Percentiles rank a stretch among this genome's conserved stretches.
phyloP scores from a whole-genome alignment of 1,284 basidiomycete species.

The Coniferiporia weirii region DNA sequence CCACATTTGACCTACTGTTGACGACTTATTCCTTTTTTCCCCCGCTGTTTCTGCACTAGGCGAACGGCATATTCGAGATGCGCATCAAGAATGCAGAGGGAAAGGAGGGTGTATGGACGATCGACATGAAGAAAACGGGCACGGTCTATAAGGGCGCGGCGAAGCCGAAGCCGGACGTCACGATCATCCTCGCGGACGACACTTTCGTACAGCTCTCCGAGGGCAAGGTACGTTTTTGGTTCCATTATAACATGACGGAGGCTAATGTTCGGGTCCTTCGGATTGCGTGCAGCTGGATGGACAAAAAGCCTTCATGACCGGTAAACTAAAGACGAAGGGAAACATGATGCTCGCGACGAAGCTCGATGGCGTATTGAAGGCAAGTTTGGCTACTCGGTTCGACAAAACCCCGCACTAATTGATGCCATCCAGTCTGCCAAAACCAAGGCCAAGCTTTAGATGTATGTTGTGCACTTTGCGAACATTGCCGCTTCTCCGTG shows the following conservation, averaged over 20 bases:
- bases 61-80: slow-evolving; percentile 89
- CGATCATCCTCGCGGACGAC: slow-evolving; percentile 70
- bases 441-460: slow-evolving; percentile 19
- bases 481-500: not conserved
- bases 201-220: slow-evolving; percentile 60
- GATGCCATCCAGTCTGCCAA: slow-evolving; percentile 11
- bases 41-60: slow-evolving; percentile 42
- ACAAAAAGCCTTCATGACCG: slow-evolving; percentile 93
- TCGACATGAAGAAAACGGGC: slow-evolving; percentile 91
- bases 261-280: not conserved
- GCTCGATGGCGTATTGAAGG: slow-evolving; percentile 78
- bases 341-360: slow-evolving; percentile 90
- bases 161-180: slow-evolving; percentile 71
- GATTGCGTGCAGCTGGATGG: slow-evolving; percentile 56
- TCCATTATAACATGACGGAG: not conserved
- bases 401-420: not conserved
- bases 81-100: slow-evolving; percentile 76
- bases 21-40: too few species aligned
- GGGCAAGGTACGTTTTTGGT: slow-evolving; percentile 50
- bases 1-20: not conserved
- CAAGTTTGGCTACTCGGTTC: slow-evolving; percentile 27
- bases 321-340: slow-evolving; percentile 80
- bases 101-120: slow-evolving; percentile 83
- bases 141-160: slow-evolving; percentile 76
- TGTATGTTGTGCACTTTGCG: not conserved